Evolutionary conservation across 345 rosid species (phyloP).

Genomic region (Salix exigua): DNA sequence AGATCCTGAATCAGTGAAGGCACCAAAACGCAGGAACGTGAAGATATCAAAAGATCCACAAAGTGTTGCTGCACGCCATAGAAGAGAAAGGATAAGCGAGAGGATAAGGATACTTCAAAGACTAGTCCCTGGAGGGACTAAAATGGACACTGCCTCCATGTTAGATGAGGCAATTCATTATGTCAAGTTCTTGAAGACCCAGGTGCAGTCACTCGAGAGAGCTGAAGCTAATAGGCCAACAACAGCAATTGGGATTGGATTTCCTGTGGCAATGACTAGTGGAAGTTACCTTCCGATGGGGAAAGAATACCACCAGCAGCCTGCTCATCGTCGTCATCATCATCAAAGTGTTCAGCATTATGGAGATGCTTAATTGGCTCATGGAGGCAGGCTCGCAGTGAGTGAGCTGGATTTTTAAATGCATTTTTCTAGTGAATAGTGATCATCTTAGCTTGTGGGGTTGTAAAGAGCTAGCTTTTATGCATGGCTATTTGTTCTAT

Average conservation of each 20-base stretch:
- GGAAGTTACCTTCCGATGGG: conserved; percentile 28
- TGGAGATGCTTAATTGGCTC: conserved; percentile 20
- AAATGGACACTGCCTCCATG: conserved; percentile 81
- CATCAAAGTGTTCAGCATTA: conserved; percentile 15
- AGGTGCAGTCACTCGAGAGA: conserved; percentile 56
- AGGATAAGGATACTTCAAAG: conserved; percentile 60
- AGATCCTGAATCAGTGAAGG: conserved; percentile 63
- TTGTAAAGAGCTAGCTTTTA: conserved; percentile 9
- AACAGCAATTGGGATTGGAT: conserved; percentile 24
- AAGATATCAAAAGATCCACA: conserved; percentile 71
- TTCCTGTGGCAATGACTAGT: conserved; percentile 34
- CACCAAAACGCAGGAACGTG: conserved; percentile 61
- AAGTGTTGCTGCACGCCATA: conserved; percentile 64
- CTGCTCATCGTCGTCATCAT: neutral
- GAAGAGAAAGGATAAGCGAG: conserved; percentile 71
- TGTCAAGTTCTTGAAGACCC: conserved; percentile 66
- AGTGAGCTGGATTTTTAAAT: neutral
- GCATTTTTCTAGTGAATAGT: conserved; percentile 1
- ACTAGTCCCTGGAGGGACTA: conserved; percentile 73
- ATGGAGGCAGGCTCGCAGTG: neutral
- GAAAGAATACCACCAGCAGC: conserved; percentile 16
- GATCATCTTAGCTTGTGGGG: neutral
- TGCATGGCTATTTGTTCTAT: neutral
- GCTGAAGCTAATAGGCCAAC: conserved; percentile 26
- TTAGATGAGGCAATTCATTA: conserved; percentile 70